Conservation (phyloP, 1,139 yeast species). For the Debaryomyces singareniensis region DNA sequence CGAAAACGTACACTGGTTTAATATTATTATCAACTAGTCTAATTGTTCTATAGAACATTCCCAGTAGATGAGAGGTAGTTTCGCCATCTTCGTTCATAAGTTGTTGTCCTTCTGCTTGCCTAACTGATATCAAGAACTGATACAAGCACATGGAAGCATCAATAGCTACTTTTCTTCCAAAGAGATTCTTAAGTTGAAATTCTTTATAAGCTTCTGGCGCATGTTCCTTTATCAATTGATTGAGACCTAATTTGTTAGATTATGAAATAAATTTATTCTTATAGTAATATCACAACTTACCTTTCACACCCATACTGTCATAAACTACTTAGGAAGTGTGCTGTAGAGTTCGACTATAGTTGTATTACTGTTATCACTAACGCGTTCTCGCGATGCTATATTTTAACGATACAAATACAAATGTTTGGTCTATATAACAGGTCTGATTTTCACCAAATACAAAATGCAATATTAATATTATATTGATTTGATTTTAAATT, state of each 20-base stretch:
- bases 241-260: constrained; percentile 46
- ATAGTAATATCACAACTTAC: constrained; percentile 19
- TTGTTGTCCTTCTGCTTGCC: constrained; percentile 96
- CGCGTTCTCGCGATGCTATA: too few species aligned
- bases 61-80: constrained; percentile 93
- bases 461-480: constrained; percentile 5
- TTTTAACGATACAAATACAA: too few species aligned
- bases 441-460: too few species aligned
- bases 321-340: too few species aligned
- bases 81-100: constrained; percentile 84
- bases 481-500: constrained; percentile 43
- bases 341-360: too few species aligned
- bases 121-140: constrained; percentile 90
- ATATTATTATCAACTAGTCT: constrained; percentile 86
- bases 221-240: constrained; percentile 77
- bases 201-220: constrained; percentile 79
- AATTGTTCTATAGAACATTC: constrained; percentile 88
- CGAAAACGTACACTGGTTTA: constrained; percentile 94
- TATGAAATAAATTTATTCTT: not conserved
- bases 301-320: constrained; percentile 67
- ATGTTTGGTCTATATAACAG: not conserved
- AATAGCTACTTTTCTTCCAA: constrained; percentile 94
- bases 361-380: too few species aligned
- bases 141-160: constrained; percentile 88
- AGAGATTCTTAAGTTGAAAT: constrained; percentile 75